phyloP scores from a whole-genome alignment of 768 basidiomycete species.

The Gymnopilus dilepis region DNA sequence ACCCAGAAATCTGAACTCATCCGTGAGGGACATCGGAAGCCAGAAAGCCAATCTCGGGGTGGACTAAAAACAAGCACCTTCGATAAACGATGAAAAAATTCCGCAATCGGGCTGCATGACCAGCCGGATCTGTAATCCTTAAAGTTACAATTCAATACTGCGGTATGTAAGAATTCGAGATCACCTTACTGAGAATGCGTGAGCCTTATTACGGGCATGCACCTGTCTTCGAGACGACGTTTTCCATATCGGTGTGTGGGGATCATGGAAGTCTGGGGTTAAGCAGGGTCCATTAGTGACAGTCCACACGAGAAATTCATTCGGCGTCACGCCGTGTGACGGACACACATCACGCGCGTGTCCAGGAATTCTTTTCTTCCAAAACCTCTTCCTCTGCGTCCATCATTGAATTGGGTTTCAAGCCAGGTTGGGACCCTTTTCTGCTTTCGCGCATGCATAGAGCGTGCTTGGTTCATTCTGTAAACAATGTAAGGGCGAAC shows the following conservation, averaged over 20 bases:
- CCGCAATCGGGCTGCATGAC: slow-evolving; percentile 21
- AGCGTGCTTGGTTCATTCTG: slow-evolving; percentile 34
- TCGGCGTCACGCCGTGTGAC: slow-evolving; percentile 18
- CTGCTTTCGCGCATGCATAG: slow-evolving; percentile 49
- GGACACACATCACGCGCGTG: slow-evolving; percentile 8
- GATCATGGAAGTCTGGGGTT: slow-evolving; percentile 21
- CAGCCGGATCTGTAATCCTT: slow-evolving; percentile 8
- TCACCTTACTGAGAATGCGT: slow-evolving; percentile 19
- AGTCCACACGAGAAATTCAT: slow-evolving; percentile 10
- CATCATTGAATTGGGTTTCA: slow-evolving; percentile 18
- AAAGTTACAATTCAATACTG: slow-evolving; percentile 11
- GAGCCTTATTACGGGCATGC: slow-evolving; percentile 21
- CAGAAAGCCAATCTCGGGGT: slow-evolving; percentile 36
- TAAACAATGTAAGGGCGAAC: slow-evolving; percentile 46
- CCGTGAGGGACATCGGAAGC: slow-evolving; percentile 30
- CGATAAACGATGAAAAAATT: slow-evolving; percentile 21
- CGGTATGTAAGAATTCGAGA: slow-evolving; percentile 13
- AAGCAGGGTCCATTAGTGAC: slow-evolving; percentile 19
- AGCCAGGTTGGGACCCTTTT: slow-evolving; percentile 14
- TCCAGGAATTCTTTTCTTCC: slow-evolving; percentile 16
- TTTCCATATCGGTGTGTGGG: slow-evolving; percentile 27
- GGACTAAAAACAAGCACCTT: slow-evolving; percentile 9
- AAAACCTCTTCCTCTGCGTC: slow-evolving; percentile 14
- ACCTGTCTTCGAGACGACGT: slow-evolving; percentile 20
- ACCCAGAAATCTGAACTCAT: slow-evolving; percentile 37